Conservation (phyloP, 257 asterid species). For the Craterostigma plantagineum region DNA sequence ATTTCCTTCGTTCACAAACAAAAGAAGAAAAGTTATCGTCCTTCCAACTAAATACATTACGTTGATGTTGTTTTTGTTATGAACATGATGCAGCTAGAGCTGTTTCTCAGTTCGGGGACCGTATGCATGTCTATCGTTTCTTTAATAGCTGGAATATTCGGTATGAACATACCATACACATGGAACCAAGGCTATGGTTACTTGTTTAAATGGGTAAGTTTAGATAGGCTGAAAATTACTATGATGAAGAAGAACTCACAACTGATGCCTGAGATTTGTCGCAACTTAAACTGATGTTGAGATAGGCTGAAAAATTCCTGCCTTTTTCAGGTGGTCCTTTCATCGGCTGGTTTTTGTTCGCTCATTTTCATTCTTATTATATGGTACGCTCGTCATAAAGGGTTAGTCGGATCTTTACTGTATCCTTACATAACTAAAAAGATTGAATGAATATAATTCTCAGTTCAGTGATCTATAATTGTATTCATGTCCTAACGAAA, state of each 20-base stretch:
- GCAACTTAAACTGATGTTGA: no score
- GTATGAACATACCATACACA: slow-evolving; percentile 73
- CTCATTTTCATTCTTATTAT: slow-evolving; percentile 41
- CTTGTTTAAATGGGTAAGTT: slow-evolving; percentile 67
- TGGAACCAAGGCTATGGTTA: slow-evolving; percentile 53
- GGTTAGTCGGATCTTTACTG: slow-evolving; percentile 38
- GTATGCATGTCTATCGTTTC: slow-evolving; percentile 63
- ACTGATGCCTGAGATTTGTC: no score
- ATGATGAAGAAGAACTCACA: no score
- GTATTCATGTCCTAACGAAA: no score
- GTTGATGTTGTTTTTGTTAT: background rate
- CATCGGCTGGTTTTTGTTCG: slow-evolving; percentile 31
- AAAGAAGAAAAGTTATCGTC: no score
- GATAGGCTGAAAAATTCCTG: background rate
- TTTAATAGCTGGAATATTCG: slow-evolving; percentile 67
- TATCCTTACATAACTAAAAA: no score
- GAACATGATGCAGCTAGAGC: slow-evolving; percentile 56
- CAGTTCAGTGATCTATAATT: no score
- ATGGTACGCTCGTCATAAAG: slow-evolving; percentile 66
- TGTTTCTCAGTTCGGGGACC: slow-evolving; percentile 71
- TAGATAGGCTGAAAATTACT: no score
- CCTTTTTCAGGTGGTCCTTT: slow-evolving; percentile 55
- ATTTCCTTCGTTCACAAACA: background rate
- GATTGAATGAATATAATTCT: no score
- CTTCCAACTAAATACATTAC: no score